Evolutionary conservation across 2,329 filamentous ascomycete species (phyloP), one percentile per base, ranked within the genome.

Genomic region (Trichoderma oligosporum): DNA sequence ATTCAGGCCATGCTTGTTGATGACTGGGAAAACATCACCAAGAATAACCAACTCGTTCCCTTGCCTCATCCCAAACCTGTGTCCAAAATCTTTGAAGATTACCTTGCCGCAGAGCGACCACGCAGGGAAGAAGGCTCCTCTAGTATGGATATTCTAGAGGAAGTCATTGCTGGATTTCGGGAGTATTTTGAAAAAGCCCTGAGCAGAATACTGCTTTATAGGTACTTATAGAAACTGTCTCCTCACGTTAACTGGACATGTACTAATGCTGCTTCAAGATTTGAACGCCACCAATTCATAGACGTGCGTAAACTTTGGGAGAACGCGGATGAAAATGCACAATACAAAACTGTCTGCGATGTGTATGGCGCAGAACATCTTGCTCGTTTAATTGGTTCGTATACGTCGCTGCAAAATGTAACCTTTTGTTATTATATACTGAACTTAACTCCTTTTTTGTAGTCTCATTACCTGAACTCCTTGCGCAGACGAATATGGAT

Each of bases 401-500:
- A 29, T 24, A 35, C 4, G 41, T 38, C 14, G 7, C 18, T 27
- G 5, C 14, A 20, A 6, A 16, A 3, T 5, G 5, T 29, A 11
- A n/a, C n/a, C 11, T 4, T 18, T 39, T 14, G 2, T 36, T 9
- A 24, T 12, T 8, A 4, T n/a, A 7, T 25, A 18, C 36, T 61
- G 62, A 12, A 45, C 27, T n/a, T 29, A 38, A 57, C 47, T 2
- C 4, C 11, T 7, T 11, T 11, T 35, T 36, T 24, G 57, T 64
- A 96, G 93, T 95, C 3, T 88, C 88, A 1, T 85, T 97, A 65
- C 93, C 94, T 0, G 94, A 99, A 69, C 84, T 97, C 38, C 86
- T 97, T 61, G 92, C 92, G 4, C 94, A 99, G 71, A 99, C 94
- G 52, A 97, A 97, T 74, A 96, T 99, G 91, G 94, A 97, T 68